Evolutionary conservation across 768 basidiomycete genomes (phyloP).

Genomic region (Auricularia sp.): DNA sequence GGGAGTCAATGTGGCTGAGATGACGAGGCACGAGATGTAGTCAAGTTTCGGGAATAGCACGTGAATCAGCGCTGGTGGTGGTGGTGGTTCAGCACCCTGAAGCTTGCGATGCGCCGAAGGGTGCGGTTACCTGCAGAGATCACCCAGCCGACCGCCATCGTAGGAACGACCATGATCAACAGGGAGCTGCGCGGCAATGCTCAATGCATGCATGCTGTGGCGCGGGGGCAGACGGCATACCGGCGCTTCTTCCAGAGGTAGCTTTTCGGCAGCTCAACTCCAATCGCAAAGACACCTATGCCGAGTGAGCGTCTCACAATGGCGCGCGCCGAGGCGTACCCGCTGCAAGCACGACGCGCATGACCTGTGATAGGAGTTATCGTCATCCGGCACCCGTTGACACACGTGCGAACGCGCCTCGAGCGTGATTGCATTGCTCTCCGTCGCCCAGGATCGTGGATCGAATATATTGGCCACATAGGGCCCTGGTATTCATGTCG

Average conservation of each 20-base stretch:
- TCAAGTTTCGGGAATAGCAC: conserved; percentile 61
- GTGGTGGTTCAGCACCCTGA: background rate
- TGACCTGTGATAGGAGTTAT: conserved; percentile 27
- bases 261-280: conserved; percentile 79
- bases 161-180: conserved; percentile 55
- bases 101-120: background rate
- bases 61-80: conserved; percentile 50
- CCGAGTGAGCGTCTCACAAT: background rate
- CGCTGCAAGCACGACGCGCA: conserved; percentile 79
- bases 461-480: conserved; percentile 61
- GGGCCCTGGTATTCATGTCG: conserved; percentile 37
- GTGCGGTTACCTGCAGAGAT: conserved; percentile 48
- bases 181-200: background rate
- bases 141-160: conserved; percentile 81
- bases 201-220: background rate
- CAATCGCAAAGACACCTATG: conserved; percentile 71
- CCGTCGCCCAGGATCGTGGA: conserved; percentile 61
- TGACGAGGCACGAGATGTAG: conserved; percentile 69
- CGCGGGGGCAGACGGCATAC: conserved; percentile 19
- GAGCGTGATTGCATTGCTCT: conserved; percentile 51
- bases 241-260: conserved; percentile 69
- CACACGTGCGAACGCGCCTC: conserved; percentile 29
- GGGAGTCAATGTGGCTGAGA: conserved; percentile 84
- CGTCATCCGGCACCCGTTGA: background rate
- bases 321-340: conserved; percentile 25